phyloP scores from a whole-genome alignment of 345 rosid species.

The Anacardium occidentale region DNA sequence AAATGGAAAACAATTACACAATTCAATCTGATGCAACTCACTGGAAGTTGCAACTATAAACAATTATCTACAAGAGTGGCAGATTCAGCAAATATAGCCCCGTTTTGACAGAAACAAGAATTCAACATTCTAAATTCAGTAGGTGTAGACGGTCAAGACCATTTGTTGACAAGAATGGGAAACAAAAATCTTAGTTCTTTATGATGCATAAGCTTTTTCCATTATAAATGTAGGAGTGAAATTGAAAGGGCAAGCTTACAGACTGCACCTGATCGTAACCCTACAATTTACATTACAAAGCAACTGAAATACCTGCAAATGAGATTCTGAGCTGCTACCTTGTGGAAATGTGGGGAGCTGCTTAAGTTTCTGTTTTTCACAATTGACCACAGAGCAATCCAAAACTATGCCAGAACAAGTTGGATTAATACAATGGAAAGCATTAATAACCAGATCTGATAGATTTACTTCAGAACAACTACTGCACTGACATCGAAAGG shows the following conservation, averaged over 20 bases:
- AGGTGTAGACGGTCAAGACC: background rate
- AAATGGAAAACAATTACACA: slow-evolving; percentile 11
- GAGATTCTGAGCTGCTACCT: slow-evolving; percentile 29
- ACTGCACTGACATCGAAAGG: slow-evolving; percentile 61
- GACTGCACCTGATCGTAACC: background rate
- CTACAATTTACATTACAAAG: slow-evolving; percentile 9
- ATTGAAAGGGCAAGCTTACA: background rate
- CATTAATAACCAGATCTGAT: slow-evolving; percentile 67
- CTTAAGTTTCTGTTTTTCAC: slow-evolving; percentile 43
- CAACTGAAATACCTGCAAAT: slow-evolving; percentile 39
- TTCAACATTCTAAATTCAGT: background rate
- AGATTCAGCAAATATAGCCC: background rate
- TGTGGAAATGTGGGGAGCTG: slow-evolving; percentile 18
- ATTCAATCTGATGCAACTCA: slow-evolving; percentile 1
- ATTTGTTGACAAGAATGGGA: background rate
- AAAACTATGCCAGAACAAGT: slow-evolving; percentile 70
- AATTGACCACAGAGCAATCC: slow-evolving; percentile 31
- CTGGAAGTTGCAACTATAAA: slow-evolving; percentile 4
- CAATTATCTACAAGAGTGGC: background rate
- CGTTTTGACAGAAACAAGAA: background rate
- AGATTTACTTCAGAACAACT: slow-evolving; percentile 65
- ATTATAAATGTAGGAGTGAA: background rate
- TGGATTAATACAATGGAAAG: slow-evolving; percentile 52
- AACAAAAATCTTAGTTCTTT: background rate
- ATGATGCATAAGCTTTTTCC: background rate